phyloP scores from a whole-genome alignment of 768 basidiomycete species.

The Ramaria rubella region DNA sequence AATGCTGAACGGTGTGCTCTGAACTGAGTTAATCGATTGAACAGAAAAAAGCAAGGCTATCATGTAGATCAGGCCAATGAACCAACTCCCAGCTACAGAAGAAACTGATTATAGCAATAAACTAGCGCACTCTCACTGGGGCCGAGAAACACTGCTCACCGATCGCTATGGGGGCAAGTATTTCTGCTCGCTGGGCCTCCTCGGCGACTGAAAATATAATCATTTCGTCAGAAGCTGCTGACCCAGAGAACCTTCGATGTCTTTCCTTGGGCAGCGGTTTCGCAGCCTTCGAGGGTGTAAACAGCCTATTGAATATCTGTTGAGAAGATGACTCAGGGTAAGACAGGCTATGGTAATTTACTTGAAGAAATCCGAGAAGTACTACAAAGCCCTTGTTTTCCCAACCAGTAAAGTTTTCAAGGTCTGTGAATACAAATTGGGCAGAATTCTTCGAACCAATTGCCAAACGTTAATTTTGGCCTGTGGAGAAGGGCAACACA shows the following conservation, averaged over 20 bases:
- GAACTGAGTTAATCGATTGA: conserved; percentile 44
- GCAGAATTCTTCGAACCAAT: conserved; percentile 39
- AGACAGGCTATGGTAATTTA: conserved; percentile 11
- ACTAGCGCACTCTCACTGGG: not conserved
- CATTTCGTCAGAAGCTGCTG: not conserved
- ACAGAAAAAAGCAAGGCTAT: conserved; percentile 52
- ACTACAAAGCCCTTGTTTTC: conserved; percentile 47
- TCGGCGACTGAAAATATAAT: conserved; percentile 37
- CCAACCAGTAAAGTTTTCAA: conserved; percentile 56
- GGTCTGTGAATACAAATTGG: conserved; percentile 49
- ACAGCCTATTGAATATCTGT: conserved; percentile 33
- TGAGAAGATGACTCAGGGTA: not conserved
- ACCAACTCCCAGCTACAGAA: conserved; percentile 46
- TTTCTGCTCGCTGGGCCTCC: conserved; percentile 47
- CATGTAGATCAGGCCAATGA: conserved; percentile 52
- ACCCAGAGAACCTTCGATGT: not conserved
- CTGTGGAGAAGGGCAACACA: not conserved
- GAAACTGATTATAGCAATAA: not conserved
- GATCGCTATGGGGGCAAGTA: conserved; percentile 52
- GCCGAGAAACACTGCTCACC: conserved; percentile 28
- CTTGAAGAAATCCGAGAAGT: conserved; percentile 50
- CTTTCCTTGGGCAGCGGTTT: conserved; percentile 49
- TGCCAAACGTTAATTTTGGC: not conserved
- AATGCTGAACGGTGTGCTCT: conserved; percentile 46
- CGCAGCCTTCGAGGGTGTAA: conserved; percentile 55